phyloP scores from a whole-genome alignment of 2,329 filamentous ascomycete species.

The Aspergillus novofumigatus region DNA sequence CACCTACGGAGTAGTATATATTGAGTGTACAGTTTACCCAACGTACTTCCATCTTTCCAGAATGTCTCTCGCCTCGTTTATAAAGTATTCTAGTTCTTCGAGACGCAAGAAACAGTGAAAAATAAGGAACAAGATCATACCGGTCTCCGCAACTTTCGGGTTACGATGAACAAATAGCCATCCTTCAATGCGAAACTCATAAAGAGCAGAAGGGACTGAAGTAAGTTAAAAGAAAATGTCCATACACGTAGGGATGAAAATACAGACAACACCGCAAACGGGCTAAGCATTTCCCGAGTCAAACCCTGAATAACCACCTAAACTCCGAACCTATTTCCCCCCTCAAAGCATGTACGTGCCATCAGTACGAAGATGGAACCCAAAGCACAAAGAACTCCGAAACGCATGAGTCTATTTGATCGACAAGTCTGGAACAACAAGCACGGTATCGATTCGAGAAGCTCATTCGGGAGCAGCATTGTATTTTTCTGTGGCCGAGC shows the following conservation, averaged over 20 bases:
- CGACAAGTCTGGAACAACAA: slow-evolving; percentile 23
- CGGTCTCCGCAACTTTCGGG: no score
- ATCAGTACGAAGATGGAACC: not conserved
- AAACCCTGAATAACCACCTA: slow-evolving; percentile 4
- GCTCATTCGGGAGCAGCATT: slow-evolving; percentile 47
- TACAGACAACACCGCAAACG: not conserved
- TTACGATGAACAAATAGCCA: no score
- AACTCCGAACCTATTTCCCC: slow-evolving; percentile 20
- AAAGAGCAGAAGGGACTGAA: not conserved
- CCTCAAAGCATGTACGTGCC: not conserved
- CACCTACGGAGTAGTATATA: no score
- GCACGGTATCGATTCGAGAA: not conserved
- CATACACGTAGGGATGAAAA: not conserved
- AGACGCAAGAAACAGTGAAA: no score
- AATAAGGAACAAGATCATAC: no score
- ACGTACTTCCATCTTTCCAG: no score
- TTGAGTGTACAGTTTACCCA: no score
- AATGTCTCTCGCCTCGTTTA: no score
- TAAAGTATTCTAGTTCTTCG: no score
- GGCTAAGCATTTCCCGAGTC: slow-evolving; percentile 1
- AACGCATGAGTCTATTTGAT: slow-evolving; percentile 24
- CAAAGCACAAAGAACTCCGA: slow-evolving; percentile 8
- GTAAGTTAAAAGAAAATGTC: not conserved
- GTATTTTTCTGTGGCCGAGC: slow-evolving; percentile 70
- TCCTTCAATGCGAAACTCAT: not conserved